Evolutionary conservation across 2,329 filamentous ascomycete genomes (phyloP).

Genomic region (Ceratocystiopsis sp.): DNA sequence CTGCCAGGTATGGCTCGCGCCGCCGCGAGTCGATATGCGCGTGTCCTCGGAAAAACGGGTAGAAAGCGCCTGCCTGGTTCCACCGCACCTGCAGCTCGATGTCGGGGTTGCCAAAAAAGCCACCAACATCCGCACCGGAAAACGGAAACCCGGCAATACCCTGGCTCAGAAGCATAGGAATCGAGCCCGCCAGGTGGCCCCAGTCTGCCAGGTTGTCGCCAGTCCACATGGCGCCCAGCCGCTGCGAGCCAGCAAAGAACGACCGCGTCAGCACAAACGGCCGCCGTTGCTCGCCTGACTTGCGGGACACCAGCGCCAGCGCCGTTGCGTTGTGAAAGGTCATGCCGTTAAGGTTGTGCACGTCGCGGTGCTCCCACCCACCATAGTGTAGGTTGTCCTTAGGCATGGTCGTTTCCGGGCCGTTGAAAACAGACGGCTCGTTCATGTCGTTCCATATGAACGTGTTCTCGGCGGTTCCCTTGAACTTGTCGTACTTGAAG

Average conservation of each 20-base stretch:
- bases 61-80: conserved; percentile 95
- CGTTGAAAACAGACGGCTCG: conserved; percentile 96
- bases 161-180: conserved; percentile 88
- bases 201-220: conserved; percentile 92
- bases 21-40: conserved; percentile 93
- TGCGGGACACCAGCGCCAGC: conserved; percentile 65
- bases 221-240: conserved; percentile 93
- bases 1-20: conserved; percentile 78
- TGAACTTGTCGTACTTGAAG: conserved; percentile 79
- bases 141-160: conserved; percentile 90
- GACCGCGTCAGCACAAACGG: conserved; percentile 88
- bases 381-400: conserved; percentile 90
- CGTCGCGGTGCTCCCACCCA: conserved; percentile 89
- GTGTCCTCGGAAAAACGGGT: conserved; percentile 94
- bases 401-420: conserved; percentile 95
- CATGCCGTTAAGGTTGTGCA: conserved; percentile 91
- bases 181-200: conserved; percentile 73
- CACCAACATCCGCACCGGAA: conserved; percentile 85
- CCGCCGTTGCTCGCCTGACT: conserved; percentile 68
- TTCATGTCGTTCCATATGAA: conserved; percentile 99
- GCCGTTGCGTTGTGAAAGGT: conserved; percentile 93
- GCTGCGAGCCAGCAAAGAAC: conserved; percentile 82
- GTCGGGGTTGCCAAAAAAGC: conserved; percentile 94
- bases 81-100: conserved; percentile 83
- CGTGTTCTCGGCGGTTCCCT: conserved; percentile 69